Base-by-base conservation (phyloP, 1,139 yeast genomes). In the Scheffersomyces lignicola region DNA sequence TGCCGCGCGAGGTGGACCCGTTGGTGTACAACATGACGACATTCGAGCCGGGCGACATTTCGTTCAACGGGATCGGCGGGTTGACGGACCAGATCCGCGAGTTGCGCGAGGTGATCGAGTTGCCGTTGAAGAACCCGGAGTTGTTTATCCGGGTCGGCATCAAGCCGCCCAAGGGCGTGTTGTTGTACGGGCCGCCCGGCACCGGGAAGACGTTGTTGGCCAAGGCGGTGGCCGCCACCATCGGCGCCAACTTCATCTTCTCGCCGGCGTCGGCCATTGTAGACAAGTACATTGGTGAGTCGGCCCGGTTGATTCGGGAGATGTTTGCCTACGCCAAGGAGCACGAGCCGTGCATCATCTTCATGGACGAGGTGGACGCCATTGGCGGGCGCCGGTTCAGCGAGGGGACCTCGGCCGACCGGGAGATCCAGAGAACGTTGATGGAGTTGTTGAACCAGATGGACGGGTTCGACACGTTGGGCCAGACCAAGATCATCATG, bases 341-440 rank as follows among this genome's bases (percentile, higher is more conserved):
- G 56, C 97, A 94, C 60, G 97, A 87, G 56, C 99, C 99, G 13
- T 94, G 98, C 67, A 92, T 94, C 58, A 94, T 94, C 48, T 94
- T 94, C 60, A 90, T 94, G 97, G 99, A 94, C 69, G 99, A 94
- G 72, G 82, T 94, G 43, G 99, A 94, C 69, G 98, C 99, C 36
- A 94, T 94, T 62, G 99, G 99, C 57, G 98, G 98, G 36, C 80
- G 99, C 51, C 80, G 99, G 63, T 94, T 94, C 63, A 82, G 94
- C 51, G 99, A 94, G 62, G 99, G 99, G 64, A 92, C 98, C 2
- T 86, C 96, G 8, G 98, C 98, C 2, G 99, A 94, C 68, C 83
- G 98, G 62, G 99, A 94, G 64, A 92, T 94, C 56, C 99, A 94
- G 68, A 86, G 99, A 69, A 94, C 98, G 2, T 73, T 94, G 59